Conservation (phyloP, 2,329 filamentous ascomycete genomes). For the Tolypocladium tundrense region DNA sequence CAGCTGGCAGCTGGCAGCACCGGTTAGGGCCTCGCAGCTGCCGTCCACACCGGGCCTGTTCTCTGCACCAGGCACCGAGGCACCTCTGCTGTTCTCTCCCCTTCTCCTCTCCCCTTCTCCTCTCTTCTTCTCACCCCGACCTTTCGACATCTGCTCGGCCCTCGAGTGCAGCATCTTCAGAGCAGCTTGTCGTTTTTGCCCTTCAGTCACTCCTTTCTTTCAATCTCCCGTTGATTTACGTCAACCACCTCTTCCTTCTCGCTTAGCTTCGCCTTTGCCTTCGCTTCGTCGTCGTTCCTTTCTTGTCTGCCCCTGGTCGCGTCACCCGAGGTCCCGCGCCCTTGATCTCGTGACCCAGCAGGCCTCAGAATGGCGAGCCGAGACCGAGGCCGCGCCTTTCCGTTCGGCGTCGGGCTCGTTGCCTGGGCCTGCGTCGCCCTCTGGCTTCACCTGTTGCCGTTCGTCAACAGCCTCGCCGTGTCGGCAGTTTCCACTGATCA, state of each 20-base stretch:
- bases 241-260: constrained; percentile 1
- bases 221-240: background rate
- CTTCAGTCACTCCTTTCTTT: constrained; percentile 1
- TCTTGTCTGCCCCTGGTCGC: constrained; percentile 1
- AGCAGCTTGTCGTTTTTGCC: background rate
- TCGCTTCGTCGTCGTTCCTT: constrained; percentile 2
- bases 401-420: background rate
- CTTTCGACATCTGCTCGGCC: constrained; percentile 4
- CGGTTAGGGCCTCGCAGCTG: constrained; percentile 1
- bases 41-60: background rate
- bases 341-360: background rate
- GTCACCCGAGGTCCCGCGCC: background rate
- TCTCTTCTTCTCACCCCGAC: background rate
- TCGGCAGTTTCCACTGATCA: constrained; percentile 10
- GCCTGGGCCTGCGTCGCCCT: constrained; percentile 9
- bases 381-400: background rate
- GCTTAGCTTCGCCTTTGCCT: background rate
- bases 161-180: constrained; percentile 1
- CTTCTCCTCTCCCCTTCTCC: background rate
- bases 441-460: constrained; percentile 11
- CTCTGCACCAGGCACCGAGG: background rate
- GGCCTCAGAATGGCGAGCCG: constrained; percentile 9
- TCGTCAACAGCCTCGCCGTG: constrained; percentile 8
- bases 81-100: background rate
- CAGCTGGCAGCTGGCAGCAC: background rate